phyloP scores from a whole-genome alignment of 2,329 filamentous ascomycete genomes.

The Plectosphaerella plurivora region DNA sequence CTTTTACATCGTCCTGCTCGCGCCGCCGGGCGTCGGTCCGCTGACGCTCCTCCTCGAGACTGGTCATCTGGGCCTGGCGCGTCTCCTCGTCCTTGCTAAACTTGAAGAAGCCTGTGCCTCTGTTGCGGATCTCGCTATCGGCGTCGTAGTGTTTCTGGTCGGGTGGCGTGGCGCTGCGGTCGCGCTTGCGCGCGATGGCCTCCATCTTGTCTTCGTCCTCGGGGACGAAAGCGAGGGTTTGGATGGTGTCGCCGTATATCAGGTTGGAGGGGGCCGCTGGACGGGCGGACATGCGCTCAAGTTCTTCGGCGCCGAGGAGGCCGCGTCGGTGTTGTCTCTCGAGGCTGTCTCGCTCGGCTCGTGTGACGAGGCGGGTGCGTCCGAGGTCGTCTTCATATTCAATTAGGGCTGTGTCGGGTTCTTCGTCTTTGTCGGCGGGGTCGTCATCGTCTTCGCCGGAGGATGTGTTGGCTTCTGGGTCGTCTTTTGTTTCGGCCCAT shows the following conservation, averaged over 20 bases:
- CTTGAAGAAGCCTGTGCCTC: slow-evolving; percentile 87
- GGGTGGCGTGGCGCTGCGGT: slow-evolving; percentile 76
- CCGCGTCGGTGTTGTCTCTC: slow-evolving; percentile 51
- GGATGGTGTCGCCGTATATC: slow-evolving; percentile 83
- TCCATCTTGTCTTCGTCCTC: slow-evolving; percentile 72
- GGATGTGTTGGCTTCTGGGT: slow-evolving; percentile 48
- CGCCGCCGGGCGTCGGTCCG: slow-evolving; percentile 62
- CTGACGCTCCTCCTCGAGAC: slow-evolving; percentile 60
- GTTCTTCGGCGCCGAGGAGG: slow-evolving; percentile 51
- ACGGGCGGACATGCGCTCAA: slow-evolving; percentile 65
- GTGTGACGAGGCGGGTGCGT: slow-evolving; percentile 69
- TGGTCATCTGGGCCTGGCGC: slow-evolving; percentile 68
- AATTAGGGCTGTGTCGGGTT: slow-evolving; percentile 56
- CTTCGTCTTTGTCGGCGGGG: slow-evolving; percentile 29
- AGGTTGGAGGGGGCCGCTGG: slow-evolving; percentile 63
- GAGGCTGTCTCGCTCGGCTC: slow-evolving; percentile 60
- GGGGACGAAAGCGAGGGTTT: slow-evolving; percentile 77
- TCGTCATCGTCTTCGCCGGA: slow-evolving; percentile 35
- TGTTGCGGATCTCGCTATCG: slow-evolving; percentile 74
- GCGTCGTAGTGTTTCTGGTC: slow-evolving; percentile 82
- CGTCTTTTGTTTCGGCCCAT: slow-evolving; percentile 71
- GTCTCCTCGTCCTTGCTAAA: slow-evolving; percentile 74
- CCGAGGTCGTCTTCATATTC: slow-evolving; percentile 94
- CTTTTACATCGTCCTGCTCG: slow-evolving; percentile 51
- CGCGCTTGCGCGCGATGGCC: slow-evolving; percentile 69